A percentile compares a stretch with the other conserved stretches of the same genome.
Conservation (phyloP, 139 green algal species). For the Picochlorum sp. region DNA sequence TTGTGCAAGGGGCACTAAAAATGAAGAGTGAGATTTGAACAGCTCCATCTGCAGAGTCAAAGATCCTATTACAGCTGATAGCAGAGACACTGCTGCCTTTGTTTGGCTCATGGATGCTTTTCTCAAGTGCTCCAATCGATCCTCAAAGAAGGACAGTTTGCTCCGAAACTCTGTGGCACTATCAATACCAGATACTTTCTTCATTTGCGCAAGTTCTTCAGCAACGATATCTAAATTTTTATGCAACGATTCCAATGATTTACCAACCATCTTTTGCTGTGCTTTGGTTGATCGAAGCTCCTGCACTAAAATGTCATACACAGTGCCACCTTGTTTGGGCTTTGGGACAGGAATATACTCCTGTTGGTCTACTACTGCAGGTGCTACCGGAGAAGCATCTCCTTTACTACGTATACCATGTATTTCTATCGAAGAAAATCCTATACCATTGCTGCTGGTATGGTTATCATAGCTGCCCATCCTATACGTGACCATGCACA, state of each 20-base stretch:
- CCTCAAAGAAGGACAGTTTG: too few relatives aligned
- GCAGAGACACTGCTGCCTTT: too few relatives aligned
- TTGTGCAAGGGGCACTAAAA: conserved; percentile 4
- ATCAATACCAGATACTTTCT: background rate
- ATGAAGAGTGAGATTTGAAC: conserved; percentile 10
- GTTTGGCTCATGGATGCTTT: too few relatives aligned
- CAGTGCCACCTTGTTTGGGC: conserved; percentile 24
- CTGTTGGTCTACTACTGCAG: background rate
- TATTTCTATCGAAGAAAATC: too few relatives aligned
- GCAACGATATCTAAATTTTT: conserved; percentile 7
- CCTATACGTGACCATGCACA: too few relatives aligned
- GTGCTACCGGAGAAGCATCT: background rate
- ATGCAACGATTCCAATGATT: conserved; percentile 14
- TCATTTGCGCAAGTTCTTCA: background rate
- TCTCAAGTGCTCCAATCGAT: too few relatives aligned
- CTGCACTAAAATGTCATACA: conserved; percentile 46
- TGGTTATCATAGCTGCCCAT: too few relatives aligned
- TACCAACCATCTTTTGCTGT: conserved; percentile 30
- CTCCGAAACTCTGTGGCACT: background rate
- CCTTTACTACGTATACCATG: too few relatives aligned
- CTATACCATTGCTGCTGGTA: too few relatives aligned
- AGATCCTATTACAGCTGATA: conserved; percentile 2
- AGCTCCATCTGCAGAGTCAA: conserved; percentile 4
- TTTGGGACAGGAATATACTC: conserved; percentile 3
- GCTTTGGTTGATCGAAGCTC: conserved; percentile 35